These are phyloP conservation scores for Talaromyces rugulosus DNA, from an alignment of 2,329 filamentous ascomycete species.

Conservation along the genomic window DNA sequence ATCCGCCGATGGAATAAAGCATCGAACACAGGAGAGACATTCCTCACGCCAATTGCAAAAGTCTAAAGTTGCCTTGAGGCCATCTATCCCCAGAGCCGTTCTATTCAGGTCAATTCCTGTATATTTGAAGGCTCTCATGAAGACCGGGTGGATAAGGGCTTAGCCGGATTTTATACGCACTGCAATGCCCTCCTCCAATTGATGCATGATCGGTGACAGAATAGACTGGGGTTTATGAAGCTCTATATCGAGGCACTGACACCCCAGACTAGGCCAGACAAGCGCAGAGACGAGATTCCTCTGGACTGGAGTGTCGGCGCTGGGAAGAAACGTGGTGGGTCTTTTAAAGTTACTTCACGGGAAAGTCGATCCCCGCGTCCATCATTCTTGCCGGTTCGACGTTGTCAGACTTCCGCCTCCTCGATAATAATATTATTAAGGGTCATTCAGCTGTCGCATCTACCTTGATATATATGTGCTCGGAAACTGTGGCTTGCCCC, in stretches of 20 bases:
- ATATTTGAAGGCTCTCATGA: not conserved
- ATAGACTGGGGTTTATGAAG: not conserved
- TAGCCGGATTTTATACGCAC: not conserved
- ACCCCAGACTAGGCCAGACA: not conserved
- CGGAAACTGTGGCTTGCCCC: not conserved
- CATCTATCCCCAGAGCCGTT: not conserved
- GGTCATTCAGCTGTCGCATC: not conserved
- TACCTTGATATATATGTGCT: not conserved
- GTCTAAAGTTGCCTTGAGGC: not conserved
- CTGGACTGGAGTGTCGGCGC: not conserved
- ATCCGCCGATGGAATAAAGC: not conserved
- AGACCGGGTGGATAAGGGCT: not conserved
- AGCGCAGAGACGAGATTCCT: not conserved
- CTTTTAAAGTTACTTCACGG: not conserved
- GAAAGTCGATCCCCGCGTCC: not conserved
- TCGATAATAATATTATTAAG: not conserved
- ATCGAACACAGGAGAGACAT: not conserved
- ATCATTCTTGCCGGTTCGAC: not conserved
- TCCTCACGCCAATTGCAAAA: not conserved
- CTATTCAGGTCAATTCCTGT: not conserved
- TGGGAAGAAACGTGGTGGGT: not conserved
- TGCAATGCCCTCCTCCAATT: not conserved
- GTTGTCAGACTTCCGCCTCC: not conserved
- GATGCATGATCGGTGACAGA: not conserved
- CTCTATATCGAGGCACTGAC: not conserved